A percentile compares a stretch with the other conserved stretches of the same genome.
Conservation (phyloP, 2,329 filamentous ascomycete genomes). For the Plectosphaerella sp. region DNA sequence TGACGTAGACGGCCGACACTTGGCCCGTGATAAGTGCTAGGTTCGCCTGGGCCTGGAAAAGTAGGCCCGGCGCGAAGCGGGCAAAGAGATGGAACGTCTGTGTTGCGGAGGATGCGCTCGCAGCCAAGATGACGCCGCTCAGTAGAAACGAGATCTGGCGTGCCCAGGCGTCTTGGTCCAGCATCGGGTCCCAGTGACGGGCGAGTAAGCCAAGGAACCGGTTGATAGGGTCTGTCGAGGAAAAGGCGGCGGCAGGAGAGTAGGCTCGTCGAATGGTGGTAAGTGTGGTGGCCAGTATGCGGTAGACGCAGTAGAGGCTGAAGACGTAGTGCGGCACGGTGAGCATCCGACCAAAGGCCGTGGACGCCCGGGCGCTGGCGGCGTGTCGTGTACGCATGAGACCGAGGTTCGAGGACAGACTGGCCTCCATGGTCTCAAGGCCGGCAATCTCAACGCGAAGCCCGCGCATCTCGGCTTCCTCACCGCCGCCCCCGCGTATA, state of each 20-base stretch:
- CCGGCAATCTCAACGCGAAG: slow-evolving; percentile 74
- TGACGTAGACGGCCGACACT: slow-evolving; percentile 80
- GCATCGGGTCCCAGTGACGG: slow-evolving; percentile 76
- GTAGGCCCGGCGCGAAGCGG: slow-evolving; percentile 66
- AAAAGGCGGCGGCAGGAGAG: slow-evolving; percentile 43
- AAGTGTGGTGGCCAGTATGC: slow-evolving; percentile 67
- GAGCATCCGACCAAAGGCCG: slow-evolving; percentile 59
- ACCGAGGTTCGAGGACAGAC: slow-evolving; percentile 61
- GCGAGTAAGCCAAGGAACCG: slow-evolving; percentile 75
- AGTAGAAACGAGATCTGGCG: slow-evolving; percentile 81
- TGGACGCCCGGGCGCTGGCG: slow-evolving; percentile 63
- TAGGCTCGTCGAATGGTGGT: slow-evolving; percentile 60
- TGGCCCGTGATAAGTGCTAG: slow-evolving; percentile 76
- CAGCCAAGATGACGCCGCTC: slow-evolving; percentile 76
- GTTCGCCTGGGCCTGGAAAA: slow-evolving; percentile 72
- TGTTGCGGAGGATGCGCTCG: slow-evolving; percentile 76
- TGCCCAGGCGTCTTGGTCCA: slow-evolving; percentile 80
- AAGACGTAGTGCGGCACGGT: slow-evolving; percentile 63
- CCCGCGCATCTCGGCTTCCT: slow-evolving; percentile 51
- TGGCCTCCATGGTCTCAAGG: slow-evolving; percentile 73
- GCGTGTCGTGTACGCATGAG: slow-evolving; percentile 59
- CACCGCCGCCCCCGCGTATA: slow-evolving; percentile 59
- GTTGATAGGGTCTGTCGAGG: slow-evolving; percentile 76
- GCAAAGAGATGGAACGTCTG: slow-evolving; percentile 81
- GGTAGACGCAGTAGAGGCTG: slow-evolving; percentile 79